These are phyloP conservation scores for Tricholoma matsutake DNA, from an alignment of 768 basidiomycete genomes.

Conservation along the genomic window DNA sequence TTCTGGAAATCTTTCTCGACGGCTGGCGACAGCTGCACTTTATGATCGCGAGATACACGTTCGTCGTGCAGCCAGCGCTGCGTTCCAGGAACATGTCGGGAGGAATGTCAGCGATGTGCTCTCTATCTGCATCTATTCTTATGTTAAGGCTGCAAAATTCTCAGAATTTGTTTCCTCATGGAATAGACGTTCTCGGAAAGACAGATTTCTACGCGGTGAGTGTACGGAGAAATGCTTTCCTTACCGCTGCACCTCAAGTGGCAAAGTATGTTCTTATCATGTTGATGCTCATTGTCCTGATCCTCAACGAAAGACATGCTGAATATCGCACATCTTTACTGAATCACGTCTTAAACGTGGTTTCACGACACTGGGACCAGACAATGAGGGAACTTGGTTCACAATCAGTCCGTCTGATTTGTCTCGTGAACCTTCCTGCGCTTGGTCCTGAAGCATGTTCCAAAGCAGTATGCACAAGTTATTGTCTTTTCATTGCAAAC, in stretches of 20 bases:
- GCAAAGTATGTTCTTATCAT: slow-evolving; percentile 60
- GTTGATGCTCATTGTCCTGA: background rate
- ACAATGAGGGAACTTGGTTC: slow-evolving; percentile 77
- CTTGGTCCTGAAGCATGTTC: slow-evolving; percentile 49
- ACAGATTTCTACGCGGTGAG: slow-evolving; percentile 96
- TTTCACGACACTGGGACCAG: slow-evolving; percentile 87
- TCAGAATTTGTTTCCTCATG: slow-evolving; percentile 88
- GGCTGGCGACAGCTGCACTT: slow-evolving; percentile 74
- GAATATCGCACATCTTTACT: slow-evolving; percentile 73
- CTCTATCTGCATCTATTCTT: background rate
- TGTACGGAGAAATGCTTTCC: slow-evolving; percentile 77
- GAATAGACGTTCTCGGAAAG: slow-evolving; percentile 88
- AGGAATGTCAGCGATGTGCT: slow-evolving; percentile 62
- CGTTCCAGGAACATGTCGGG: slow-evolving; percentile 96
- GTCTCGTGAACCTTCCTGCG: slow-evolving; percentile 50
- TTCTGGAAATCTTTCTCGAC: slow-evolving; percentile 61
- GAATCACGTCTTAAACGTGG: slow-evolving; percentile 69
- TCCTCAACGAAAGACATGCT: slow-evolving; percentile 49
- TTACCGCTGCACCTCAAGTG: slow-evolving; percentile 82
- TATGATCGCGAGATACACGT: slow-evolving; percentile 96
- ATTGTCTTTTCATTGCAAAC: background rate
- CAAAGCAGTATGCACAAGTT: slow-evolving; percentile 44
- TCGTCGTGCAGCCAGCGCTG: slow-evolving; percentile 92
- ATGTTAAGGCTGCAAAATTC: background rate
- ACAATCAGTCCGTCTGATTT: slow-evolving; percentile 68